These are phyloP conservation scores for Torulaspora indica DNA, from an alignment of 805 yeast genomes.

Conservation along the genomic window DNA sequence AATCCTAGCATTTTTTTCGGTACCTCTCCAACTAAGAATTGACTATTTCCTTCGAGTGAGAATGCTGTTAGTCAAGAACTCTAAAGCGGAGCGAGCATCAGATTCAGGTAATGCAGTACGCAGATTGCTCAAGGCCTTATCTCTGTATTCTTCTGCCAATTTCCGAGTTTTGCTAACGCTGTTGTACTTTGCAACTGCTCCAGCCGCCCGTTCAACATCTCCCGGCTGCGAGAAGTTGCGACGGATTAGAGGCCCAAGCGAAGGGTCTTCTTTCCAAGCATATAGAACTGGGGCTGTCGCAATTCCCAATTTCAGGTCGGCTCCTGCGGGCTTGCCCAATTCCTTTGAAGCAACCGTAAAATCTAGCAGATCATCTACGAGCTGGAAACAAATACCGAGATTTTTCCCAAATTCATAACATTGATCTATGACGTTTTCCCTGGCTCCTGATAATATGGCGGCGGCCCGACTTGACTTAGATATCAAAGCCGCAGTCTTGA, in stretches of 20 bases:
- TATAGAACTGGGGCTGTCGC: conserved; percentile 95
- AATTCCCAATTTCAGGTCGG: conserved; percentile 86
- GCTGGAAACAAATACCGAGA: conserved; percentile 90
- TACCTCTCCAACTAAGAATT: neutral
- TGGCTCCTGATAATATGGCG: conserved; percentile 85
- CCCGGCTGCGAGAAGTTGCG: conserved; percentile 78
- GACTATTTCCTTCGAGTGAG: conserved; percentile 69
- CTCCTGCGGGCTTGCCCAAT: conserved; percentile 93
- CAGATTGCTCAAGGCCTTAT: conserved; percentile 67
- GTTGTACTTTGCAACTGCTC: conserved; percentile 60
- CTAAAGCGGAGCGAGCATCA: conserved; percentile 83
- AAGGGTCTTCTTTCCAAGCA: conserved; percentile 89
- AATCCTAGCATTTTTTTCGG: neutral
- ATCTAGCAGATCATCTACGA: conserved; percentile 94
- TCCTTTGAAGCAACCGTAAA: conserved; percentile 82
- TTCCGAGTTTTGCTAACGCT: conserved; percentile 74
- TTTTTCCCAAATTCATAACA: conserved; percentile 91
- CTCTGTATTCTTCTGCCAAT: conserved; percentile 75
- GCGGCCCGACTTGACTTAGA: conserved; percentile 91
- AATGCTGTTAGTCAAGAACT: conserved; percentile 75
- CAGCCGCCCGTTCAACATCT: conserved; percentile 78
- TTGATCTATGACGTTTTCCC: conserved; percentile 68
- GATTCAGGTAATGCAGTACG: conserved; percentile 70
- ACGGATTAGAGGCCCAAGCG: conserved; percentile 74
- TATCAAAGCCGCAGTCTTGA: conserved; percentile 91